Conservation (phyloP, 2,329 filamentous ascomycete species). For the Neofusicoccum sp. region DNA sequence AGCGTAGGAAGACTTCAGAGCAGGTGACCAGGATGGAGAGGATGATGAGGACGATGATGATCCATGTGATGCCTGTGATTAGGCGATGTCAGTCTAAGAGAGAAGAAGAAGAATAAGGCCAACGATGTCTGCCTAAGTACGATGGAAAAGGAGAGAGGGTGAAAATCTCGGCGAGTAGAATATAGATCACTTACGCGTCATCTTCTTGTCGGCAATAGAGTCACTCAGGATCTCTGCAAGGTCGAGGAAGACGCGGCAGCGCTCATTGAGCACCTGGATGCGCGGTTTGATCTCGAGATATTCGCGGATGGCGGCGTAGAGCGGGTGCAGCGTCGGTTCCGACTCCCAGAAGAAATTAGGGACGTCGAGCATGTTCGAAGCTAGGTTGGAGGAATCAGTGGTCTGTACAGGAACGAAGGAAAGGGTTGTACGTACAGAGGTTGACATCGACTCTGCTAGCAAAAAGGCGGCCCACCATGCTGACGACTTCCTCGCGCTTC, state of each 20-base stretch:
- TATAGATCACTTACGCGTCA: constrained; percentile 63
- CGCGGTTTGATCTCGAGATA: constrained; percentile 97
- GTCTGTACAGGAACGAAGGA: background rate
- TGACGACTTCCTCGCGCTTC: constrained; percentile 88
- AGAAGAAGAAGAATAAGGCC: background rate
- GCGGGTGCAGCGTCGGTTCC: constrained; percentile 89
- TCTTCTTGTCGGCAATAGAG: constrained; percentile 89
- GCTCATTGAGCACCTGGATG: constrained; percentile 95
- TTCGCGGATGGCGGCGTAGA: constrained; percentile 92
- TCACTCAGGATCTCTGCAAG: constrained; percentile 93
- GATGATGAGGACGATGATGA: constrained; percentile 91
- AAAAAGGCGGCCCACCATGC: constrained; percentile 86
- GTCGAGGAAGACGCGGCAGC: constrained; percentile 94
- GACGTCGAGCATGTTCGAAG: constrained; percentile 92
- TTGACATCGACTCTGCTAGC: constrained; percentile 96
- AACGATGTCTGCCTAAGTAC: background rate
- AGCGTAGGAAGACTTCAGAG: constrained; percentile 84
- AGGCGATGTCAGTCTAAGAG: background rate
- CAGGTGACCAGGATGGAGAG: constrained; percentile 90
- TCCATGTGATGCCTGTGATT: constrained; percentile 79
- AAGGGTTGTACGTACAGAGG: constrained; percentile 68
- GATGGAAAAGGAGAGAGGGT: background rate
- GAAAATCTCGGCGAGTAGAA: background rate
- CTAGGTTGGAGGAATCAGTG: constrained; percentile 48
- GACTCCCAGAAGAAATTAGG: constrained; percentile 99